A percentile compares a stretch with the other conserved stretches of the same genome.
Evolutionary conservation across 1,139 yeast genomes (phyloP).

Genomic region (Lodderomyces parapsilosis): DNA sequence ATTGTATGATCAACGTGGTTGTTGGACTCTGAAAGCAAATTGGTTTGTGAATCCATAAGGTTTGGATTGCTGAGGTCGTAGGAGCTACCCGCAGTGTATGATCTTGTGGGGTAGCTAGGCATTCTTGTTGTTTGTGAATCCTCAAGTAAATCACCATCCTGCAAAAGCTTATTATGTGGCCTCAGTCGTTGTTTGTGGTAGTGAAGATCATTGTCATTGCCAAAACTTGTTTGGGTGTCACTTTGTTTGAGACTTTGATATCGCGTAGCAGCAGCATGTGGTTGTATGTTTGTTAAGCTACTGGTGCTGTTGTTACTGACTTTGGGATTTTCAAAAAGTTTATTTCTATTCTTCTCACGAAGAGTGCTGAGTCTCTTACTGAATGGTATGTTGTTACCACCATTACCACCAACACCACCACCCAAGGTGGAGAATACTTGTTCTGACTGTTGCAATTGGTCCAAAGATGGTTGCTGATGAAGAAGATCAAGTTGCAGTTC

Average conservation of each 20-base stretch:
- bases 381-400: background rate
- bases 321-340: background rate
- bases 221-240: background rate
- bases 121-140: background rate
- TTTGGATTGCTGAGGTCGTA: background rate
- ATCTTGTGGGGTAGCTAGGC: slow-evolving; percentile 2
- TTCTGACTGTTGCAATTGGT: slow-evolving; percentile 6
- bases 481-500: slow-evolving; percentile 2
- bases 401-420: too few species aligned
- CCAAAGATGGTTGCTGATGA: slow-evolving; percentile 1
- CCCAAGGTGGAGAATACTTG: slow-evolving; percentile 9
- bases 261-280: background rate
- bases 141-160: background rate
- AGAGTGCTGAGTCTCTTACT: slow-evolving; percentile 8
- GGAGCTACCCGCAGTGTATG: background rate
- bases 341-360: background rate
- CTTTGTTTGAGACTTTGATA: background rate
- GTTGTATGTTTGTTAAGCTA: background rate
- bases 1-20: background rate
- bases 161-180: slow-evolving; percentile 1
- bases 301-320: background rate
- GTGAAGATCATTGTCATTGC: background rate
- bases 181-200: slow-evolving; percentile 2
- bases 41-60: background rate
- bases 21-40: background rate